These are phyloP conservation scores for Nowakowskiella sp. DNA, from an alignment of 192 early-diverging fungal species.

Conservation along the genomic window DNA sequence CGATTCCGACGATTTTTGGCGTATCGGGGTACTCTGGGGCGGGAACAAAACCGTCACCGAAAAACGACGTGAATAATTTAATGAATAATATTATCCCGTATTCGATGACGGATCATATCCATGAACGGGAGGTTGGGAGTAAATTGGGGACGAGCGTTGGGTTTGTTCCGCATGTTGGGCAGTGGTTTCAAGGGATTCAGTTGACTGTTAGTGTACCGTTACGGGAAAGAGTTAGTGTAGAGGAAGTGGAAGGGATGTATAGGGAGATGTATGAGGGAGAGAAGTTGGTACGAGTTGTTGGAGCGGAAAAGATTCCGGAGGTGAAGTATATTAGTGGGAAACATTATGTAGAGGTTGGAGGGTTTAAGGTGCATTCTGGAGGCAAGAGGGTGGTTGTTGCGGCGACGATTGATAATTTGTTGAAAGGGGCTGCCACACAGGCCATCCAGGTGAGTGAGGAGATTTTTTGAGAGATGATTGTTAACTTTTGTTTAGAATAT, in stretches of 20 bases:
- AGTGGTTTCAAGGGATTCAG: constrained; percentile 89
- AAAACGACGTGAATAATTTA: constrained; percentile 85
- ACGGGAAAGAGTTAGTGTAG: constrained; percentile 57
- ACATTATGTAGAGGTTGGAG: constrained; percentile 86
- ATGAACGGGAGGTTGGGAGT: constrained; percentile 90
- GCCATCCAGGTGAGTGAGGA: constrained; percentile 63
- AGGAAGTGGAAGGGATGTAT: constrained; percentile 65
- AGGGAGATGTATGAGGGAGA: constrained; percentile 66
- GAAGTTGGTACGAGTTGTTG: constrained; percentile 70
- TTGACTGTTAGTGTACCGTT: constrained; percentile 87
- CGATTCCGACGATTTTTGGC: constrained; percentile 76
- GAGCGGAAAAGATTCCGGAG: constrained; percentile 61
- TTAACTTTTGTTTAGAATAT: constrained; percentile 56
- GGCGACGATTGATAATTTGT: constrained; percentile 90
- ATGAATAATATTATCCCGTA: constrained; percentile 89
- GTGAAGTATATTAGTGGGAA: constrained; percentile 84
- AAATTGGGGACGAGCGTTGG: constrained; percentile 40
- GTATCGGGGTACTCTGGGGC: constrained; percentile 99
- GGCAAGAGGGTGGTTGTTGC: constrained; percentile 79
- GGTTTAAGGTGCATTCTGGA: constrained; percentile 71
- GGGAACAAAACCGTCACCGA: constrained; percentile 91
- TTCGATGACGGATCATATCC: constrained; percentile 87
- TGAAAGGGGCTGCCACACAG: constrained; percentile 99
- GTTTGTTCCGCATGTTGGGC: constrained; percentile 86
- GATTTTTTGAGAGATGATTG: not conserved